These are phyloP conservation scores for Eurotiales sp. DNA, from an alignment of 2,329 filamentous ascomycete species.

Conservation along the genomic window DNA sequence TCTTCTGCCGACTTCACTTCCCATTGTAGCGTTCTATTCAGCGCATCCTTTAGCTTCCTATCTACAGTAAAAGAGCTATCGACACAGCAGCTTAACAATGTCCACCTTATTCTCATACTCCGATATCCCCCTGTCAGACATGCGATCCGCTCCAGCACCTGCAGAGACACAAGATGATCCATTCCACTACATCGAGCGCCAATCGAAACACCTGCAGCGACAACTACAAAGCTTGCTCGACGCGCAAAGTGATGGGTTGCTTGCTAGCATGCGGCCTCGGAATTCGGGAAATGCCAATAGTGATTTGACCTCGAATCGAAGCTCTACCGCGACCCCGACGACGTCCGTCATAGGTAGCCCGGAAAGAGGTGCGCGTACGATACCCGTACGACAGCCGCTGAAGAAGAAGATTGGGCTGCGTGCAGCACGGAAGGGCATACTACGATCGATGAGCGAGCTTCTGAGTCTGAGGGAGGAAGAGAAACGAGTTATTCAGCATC, in stretches of 20 bases:
- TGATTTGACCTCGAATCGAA: slow-evolving; percentile 45
- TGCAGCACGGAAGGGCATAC: slow-evolving; percentile 54
- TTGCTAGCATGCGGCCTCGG: slow-evolving; percentile 41
- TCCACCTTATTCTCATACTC: slow-evolving; percentile 26
- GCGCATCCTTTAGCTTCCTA: too few species aligned
- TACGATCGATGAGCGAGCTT: slow-evolving; percentile 54
- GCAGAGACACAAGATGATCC: slow-evolving; percentile 35
- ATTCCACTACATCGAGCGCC: slow-evolving; percentile 49
- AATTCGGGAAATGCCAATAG: slow-evolving; percentile 26
- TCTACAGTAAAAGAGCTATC: background rate
- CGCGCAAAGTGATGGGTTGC: slow-evolving; percentile 57
- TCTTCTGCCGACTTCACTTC: too few species aligned
- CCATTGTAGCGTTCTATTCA: too few species aligned
- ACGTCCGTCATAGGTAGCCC: slow-evolving; percentile 27
- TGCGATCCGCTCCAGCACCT: slow-evolving; percentile 27
- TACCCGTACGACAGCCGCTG: slow-evolving; percentile 36
- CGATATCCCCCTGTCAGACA: slow-evolving; percentile 16
- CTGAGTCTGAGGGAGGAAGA: slow-evolving; percentile 56
- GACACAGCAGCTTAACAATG: slow-evolving; percentile 21
- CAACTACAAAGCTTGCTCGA: slow-evolving; percentile 59
- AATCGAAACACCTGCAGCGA: slow-evolving; percentile 52
- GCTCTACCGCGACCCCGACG: slow-evolving; percentile 32
- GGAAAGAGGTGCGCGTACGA: slow-evolving; percentile 29
- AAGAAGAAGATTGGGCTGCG: slow-evolving; percentile 50
- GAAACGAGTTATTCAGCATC: slow-evolving; percentile 45